phyloP scores from a whole-genome alignment of 176 grass and related monocot species.

The Carex myosuroides region DNA sequence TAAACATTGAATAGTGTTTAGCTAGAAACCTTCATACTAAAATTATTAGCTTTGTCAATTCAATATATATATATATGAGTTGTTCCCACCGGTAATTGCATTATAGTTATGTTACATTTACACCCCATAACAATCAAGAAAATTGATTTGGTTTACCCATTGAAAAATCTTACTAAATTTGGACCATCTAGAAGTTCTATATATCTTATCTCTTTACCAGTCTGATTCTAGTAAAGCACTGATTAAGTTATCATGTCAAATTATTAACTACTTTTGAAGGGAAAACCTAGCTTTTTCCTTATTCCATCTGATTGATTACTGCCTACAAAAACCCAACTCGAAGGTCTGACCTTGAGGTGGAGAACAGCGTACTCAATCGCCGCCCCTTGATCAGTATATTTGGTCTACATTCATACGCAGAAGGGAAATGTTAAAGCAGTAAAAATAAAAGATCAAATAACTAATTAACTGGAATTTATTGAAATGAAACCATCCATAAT shows the following conservation, averaged over 20 bases:
- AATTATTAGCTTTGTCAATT: background rate
- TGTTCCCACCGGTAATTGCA: no score
- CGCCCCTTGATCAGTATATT: constrained; percentile 31
- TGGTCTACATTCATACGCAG: constrained; percentile 31
- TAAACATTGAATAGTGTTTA: background rate
- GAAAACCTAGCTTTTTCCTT: background rate
- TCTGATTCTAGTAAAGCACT: no score
- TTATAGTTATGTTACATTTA: no score
- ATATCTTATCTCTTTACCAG: background rate
- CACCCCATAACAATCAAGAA: no score
- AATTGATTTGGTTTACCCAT: no score
- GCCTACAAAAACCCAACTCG: background rate
- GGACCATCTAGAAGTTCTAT: no score
- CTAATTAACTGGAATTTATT: background rate
- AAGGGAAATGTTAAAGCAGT: background rate
- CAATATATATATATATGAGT: no score
- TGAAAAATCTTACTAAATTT: no score
- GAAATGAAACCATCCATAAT: no score
- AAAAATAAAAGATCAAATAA: background rate
- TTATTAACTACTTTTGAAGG: no score
- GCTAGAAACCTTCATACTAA: background rate
- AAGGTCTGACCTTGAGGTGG: constrained; percentile 45
- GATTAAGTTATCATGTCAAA: background rate
- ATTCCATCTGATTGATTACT: background rate
- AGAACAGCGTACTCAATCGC: constrained; percentile 63